These are phyloP conservation scores for Oenanthe javanica DNA, from an alignment of 140 eudicot genomes.

Conservation along the genomic window DNA sequence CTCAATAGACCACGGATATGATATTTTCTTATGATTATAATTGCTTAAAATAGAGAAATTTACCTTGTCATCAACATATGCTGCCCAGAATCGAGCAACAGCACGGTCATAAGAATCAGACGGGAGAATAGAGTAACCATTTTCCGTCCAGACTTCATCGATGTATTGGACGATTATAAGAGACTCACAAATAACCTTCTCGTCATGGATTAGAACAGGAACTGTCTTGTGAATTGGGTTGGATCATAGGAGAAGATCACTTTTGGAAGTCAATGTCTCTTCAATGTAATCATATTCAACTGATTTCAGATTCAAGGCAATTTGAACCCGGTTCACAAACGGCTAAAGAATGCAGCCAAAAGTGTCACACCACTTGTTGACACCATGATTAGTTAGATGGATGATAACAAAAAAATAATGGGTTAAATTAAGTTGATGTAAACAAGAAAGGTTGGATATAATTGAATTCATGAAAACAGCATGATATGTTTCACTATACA, in stretches of 20 bases:
- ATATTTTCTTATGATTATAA: no score
- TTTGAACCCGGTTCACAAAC: neutral
- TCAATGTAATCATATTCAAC: neutral
- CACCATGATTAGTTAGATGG: neutral
- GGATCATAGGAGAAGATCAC: neutral
- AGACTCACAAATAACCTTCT: conserved; percentile 33
- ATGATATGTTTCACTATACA: no score
- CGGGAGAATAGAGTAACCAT: conserved; percentile 37
- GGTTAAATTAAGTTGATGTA: no score
- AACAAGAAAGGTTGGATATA: no score
- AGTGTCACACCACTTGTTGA: neutral
- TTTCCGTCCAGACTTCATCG: conserved; percentile 29
- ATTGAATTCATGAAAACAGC: neutral
- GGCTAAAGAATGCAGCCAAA: neutral
- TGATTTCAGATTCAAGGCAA: conserved; percentile 1
- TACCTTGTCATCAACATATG: conserved; percentile 25
- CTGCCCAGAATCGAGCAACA: conserved; percentile 36
- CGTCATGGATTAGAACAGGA: conserved; percentile 19
- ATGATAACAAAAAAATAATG: no score
- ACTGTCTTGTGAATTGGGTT: neutral
- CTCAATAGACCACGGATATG: no score
- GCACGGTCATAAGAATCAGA: conserved; percentile 39
- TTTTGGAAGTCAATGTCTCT: neutral
- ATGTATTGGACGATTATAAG: conserved; percentile 31
- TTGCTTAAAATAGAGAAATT: conserved; percentile 32